These are phyloP conservation scores for Acanthamoeba quina DNA, from an alignment of 208 protist genomes.

Conservation along the genomic window DNA sequence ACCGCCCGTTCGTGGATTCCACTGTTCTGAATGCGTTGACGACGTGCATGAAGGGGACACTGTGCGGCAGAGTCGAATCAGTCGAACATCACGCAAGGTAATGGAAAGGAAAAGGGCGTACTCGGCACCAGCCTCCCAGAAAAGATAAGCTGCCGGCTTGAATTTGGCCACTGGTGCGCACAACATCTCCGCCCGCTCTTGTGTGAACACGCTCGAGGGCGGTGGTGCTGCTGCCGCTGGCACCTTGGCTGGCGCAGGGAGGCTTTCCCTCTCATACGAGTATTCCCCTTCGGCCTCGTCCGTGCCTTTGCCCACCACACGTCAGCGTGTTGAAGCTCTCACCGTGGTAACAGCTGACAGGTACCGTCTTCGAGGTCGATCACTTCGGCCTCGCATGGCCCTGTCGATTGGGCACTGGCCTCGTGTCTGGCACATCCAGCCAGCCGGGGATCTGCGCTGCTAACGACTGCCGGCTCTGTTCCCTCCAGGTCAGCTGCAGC, in stretches of 20 bases:
- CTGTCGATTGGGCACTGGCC: background rate
- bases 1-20: background rate
- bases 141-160: background rate
- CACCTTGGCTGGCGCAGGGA: background rate
- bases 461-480: background rate
- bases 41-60: conserved; percentile 60
- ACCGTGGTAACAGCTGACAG: background rate
- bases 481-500: too few species aligned
- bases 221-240: background rate
- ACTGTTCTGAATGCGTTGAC: conserved; percentile 22
- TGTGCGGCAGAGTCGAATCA: background rate
- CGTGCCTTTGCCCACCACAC: background rate
- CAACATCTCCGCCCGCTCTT: background rate
- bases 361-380: background rate
- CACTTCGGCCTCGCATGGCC: background rate
- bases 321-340: background rate
- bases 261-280: background rate
- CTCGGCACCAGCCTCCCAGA: conserved; percentile 18
- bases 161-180: background rate
- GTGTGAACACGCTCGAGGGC: background rate
- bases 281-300: background rate
- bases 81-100: background rate
- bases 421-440: background rate
- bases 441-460: background rate
- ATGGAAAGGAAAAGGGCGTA: background rate